These are phyloP conservation scores for Amesomyces nigricolor DNA, from an alignment of 2,329 filamentous ascomycete species.

Conservation along the genomic window DNA sequence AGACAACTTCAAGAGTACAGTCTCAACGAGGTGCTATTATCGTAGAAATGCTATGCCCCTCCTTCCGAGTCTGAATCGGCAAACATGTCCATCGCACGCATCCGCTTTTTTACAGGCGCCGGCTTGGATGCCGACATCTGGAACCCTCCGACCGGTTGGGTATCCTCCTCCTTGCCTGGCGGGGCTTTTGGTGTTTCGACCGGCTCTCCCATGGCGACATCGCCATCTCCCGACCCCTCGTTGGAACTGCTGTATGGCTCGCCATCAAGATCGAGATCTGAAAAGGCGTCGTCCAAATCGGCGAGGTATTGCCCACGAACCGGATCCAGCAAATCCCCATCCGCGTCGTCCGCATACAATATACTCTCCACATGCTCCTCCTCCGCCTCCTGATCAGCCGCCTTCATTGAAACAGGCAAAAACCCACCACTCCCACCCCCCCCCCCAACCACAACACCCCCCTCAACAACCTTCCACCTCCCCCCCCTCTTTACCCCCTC, in stretches of 20 bases:
- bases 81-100: slow-evolving; percentile 83
- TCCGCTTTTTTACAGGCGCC: slow-evolving; percentile 49
- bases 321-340: slow-evolving; percentile 21
- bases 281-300: slow-evolving; percentile 22
- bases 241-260: slow-evolving; percentile 32
- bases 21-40: slow-evolving; percentile 19
- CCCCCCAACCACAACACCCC: slow-evolving; percentile 9
- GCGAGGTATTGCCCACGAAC: slow-evolving; percentile 22
- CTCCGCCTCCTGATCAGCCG: slow-evolving; percentile 5
- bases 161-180: slow-evolving; percentile 11
- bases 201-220: slow-evolving; percentile 32
- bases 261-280: slow-evolving; percentile 36
- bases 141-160: slow-evolving; percentile 26
- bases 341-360: slow-evolving; percentile 21
- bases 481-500: slow-evolving; percentile 37
- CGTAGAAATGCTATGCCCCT: slow-evolving; percentile 4
- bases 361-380: slow-evolving; percentile 19
- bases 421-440: slow-evolving; percentile 13
- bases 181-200: slow-evolving; percentile 24
- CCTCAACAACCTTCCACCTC: slow-evolving; percentile 49
- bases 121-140: slow-evolving; percentile 25
- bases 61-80: slow-evolving; percentile 58
- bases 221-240: slow-evolving; percentile 1
- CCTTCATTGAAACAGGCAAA: slow-evolving; percentile 23
- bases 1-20: neutral